Percentiles rank a stretch among this genome's conserved stretches.
Conservation (phyloP, 2,329 filamentous ascomycete genomes). For the Sporothrix protearum region DNA sequence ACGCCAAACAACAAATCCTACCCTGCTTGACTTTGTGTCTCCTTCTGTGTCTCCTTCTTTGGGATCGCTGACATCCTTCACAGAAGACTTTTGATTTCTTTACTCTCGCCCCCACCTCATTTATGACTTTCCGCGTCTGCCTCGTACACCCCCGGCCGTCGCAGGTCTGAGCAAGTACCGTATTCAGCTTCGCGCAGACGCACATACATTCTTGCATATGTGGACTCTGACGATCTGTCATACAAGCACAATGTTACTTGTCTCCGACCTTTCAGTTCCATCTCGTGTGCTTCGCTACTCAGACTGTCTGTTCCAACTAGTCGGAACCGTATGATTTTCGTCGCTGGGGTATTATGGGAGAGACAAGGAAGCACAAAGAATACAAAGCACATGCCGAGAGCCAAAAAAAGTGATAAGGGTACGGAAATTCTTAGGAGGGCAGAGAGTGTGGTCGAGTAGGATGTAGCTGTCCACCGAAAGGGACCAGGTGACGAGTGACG, state of each 20-base stretch:
- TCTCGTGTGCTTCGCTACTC: background rate
- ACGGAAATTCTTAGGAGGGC: background rate
- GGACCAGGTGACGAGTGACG: background rate
- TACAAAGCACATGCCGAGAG: background rate
- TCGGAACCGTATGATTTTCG: background rate
- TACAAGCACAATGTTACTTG: background rate
- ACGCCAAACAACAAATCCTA: background rate
- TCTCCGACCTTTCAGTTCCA: background rate
- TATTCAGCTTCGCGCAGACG: background rate
- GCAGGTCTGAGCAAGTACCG: background rate
- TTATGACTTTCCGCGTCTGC: background rate
- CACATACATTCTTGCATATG: background rate
- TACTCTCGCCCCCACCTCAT: background rate
- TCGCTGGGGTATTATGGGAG: background rate
- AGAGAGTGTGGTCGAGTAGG: background rate
- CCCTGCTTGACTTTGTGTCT: background rate
- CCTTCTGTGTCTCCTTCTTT: background rate
- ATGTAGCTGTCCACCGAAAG: background rate
- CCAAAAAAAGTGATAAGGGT: background rate
- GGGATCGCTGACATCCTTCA: background rate
- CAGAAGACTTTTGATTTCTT: background rate
- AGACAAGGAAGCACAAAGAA: background rate
- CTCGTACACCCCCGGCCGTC: background rate
- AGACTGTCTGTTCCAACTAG: slow-evolving; percentile 6
- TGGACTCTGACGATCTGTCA: background rate